Evolutionary conservation across 495 filamentous ascomycete genomes (phyloP), one percentile per base, ranked within the genome.

Genomic region (Aspergillus panamensis): DNA sequence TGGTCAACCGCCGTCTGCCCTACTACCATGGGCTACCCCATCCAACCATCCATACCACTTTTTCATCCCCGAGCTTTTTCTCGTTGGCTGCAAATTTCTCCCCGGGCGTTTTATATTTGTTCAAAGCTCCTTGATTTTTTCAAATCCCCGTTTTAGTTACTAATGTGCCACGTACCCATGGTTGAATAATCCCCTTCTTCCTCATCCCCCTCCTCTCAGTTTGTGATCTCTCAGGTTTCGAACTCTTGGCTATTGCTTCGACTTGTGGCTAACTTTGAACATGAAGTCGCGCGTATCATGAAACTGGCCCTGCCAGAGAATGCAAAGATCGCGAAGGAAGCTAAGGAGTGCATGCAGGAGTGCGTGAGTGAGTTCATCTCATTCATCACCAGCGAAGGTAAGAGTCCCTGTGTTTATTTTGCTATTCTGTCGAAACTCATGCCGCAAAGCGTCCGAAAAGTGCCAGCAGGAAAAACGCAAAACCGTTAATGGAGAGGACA

Each of bases 331-430:
- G 94, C 94, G 42, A 98, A 98, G 68, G 94, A 98, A 73, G 94
- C 94, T 32, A 98, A 98, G 72, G 94, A 98, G 71, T 98, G 94
- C 76, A 97, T 98, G 94, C 94, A 98, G 73, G 94, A 98, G 77
- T 98, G 94, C 67, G 94, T 98, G 59, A 97, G 92, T 87, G 94
- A 98, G 81, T 98, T 97, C 75, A 98, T 98, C 79, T 97, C 93
- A 16, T 98, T 98, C 79, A 98, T 98, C 73, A 98, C 94, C 29
- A 97, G 92, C 72, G 94, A 98, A 82, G 94, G 94, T 96, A 68
- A 54, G 69, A 35, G n/a, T 51, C 33, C 6, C 37, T 61, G 48
- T 61, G 16, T 16, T 8, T 25, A 43, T 13, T 13, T 16, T 25
- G 48, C 19, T 59, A 45, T 48, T 56, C 17, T 19, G 9, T n/a